Conservation (phyloP, 768 basidiomycete species). For the Mycena vitilis region DNA sequence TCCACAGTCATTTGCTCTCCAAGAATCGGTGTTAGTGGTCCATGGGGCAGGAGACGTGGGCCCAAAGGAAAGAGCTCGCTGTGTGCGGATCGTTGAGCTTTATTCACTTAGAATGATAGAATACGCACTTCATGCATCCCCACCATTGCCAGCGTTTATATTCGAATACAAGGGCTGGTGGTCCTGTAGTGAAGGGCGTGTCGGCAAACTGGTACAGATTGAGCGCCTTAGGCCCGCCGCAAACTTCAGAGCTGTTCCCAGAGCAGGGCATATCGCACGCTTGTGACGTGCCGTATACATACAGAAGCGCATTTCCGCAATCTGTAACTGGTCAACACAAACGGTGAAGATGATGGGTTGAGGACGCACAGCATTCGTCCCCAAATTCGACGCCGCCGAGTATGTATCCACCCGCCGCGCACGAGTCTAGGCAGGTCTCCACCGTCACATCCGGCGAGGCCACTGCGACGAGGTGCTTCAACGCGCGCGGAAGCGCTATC, state of each 20-base stretch:
- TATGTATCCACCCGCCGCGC: slow-evolving; percentile 1
- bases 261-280: slow-evolving; percentile 34
- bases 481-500: slow-evolving; percentile 1
- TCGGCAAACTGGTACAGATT: slow-evolving; percentile 37
- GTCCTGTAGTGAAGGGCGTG: slow-evolving; percentile 36
- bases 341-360: neutral
- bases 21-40: neutral
- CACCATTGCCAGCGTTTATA: slow-evolving; percentile 34
- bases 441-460: neutral
- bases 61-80: neutral
- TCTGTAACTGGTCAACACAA: slow-evolving; percentile 17
- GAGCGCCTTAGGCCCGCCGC: slow-evolving; percentile 38
- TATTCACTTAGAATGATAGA: neutral
- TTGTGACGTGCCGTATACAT: slow-evolving; percentile 26
- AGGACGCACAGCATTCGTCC: slow-evolving; percentile 1
- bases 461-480: slow-evolving; percentile 4
- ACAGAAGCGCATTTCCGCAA: slow-evolving; percentile 39
- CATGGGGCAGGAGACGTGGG: neutral
- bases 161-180: slow-evolving; percentile 18
- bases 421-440: neutral
- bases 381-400: neutral
- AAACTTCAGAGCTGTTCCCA: slow-evolving; percentile 36
- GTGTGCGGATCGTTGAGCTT: neutral
- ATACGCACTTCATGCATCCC: slow-evolving; percentile 33
- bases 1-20: slow-evolving; percentile 1